These are phyloP conservation scores for Phytophthora ohioensis DNA, from an alignment of 352 stramenopile species.

Conservation along the genomic window DNA sequence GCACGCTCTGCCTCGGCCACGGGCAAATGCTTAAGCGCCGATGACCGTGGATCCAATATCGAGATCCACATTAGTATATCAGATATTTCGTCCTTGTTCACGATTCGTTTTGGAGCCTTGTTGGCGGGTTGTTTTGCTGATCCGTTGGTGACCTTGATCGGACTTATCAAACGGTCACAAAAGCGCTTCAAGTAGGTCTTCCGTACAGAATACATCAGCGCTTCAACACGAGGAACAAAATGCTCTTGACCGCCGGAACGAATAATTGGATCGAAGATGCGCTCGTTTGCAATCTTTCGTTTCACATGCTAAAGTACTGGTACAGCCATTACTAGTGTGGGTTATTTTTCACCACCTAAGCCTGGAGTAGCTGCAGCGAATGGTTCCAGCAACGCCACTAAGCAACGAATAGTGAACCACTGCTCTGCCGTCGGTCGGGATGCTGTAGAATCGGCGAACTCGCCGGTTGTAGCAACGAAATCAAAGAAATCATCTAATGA, in stretches of 20 bases:
- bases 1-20: no score
- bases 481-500: constrained; percentile 2
- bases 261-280: constrained; percentile 1
- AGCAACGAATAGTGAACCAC: constrained; percentile 2
- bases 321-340: constrained; percentile 5
- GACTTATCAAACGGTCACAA: background rate
- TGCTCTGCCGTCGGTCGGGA: constrained; percentile 7
- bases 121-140: no score
- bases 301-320: background rate
- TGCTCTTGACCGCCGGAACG: background rate
- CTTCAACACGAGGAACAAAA: background rate
- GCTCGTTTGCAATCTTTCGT: background rate
- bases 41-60: background rate
- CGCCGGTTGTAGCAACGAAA: background rate
- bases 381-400: background rate
- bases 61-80: background rate
- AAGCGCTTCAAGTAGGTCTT: background rate
- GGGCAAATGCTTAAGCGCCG: background rate
- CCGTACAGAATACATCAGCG: constrained; percentile 4
- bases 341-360: background rate
- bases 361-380: background rate
- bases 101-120: no score
- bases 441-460: background rate
- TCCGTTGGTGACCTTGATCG: no score
- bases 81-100: background rate